Evolutionary conservation across 345 rosid genomes (phyloP).

Genomic region (Turnera subulata): DNA sequence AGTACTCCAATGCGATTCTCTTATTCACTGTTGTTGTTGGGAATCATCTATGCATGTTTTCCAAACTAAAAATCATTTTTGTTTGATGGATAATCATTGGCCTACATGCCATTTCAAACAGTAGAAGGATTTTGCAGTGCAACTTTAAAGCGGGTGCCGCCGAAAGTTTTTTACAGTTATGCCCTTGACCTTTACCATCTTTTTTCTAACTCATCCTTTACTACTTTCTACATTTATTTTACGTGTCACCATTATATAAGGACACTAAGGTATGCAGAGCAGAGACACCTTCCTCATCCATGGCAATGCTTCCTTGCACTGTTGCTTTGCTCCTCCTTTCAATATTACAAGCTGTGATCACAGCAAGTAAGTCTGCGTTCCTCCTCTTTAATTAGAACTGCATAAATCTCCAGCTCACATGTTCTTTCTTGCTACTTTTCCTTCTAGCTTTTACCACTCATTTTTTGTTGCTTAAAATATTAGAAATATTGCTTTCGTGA

Average conservation of each 20-base stretch:
- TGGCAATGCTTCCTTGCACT: constrained; percentile 35
- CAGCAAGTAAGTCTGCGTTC: constrained; percentile 44
- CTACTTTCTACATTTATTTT: constrained; percentile 1
- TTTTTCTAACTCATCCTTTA: too few species aligned
- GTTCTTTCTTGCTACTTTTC: background rate
- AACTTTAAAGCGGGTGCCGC: background rate
- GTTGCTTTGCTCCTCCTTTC: constrained; percentile 30
- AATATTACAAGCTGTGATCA: constrained; percentile 20
- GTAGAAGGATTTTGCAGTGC: too few species aligned
- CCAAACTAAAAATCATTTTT: too few species aligned
- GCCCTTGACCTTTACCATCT: background rate
- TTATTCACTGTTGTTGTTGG: background rate
- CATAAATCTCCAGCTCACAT: too few species aligned
- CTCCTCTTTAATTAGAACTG: too few species aligned
- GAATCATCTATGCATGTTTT: background rate
- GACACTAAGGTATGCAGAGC: constrained; percentile 1
- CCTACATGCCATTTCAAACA: too few species aligned
- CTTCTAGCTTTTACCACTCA: background rate
- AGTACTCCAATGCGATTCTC: background rate
- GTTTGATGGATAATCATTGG: too few species aligned
- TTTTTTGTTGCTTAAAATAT: too few species aligned
- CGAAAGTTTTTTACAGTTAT: constrained; percentile 12
- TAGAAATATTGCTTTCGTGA: too few species aligned
- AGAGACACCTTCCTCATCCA: constrained; percentile 21
- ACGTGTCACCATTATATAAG: background rate